phyloP scores from a whole-genome alignment of 2,329 filamentous ascomycete species.

The Periconia sp. region DNA sequence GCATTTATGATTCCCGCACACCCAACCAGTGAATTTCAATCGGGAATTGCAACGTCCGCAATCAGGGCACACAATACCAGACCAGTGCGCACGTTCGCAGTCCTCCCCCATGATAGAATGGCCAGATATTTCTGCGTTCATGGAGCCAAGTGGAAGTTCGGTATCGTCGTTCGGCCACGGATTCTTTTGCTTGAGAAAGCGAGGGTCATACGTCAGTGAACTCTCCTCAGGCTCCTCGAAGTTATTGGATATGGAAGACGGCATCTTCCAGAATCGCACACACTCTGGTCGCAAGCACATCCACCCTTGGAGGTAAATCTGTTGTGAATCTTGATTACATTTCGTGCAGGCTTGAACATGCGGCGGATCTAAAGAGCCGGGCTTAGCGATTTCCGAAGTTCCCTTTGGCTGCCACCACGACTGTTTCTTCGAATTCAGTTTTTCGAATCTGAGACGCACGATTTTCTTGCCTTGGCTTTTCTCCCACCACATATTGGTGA shows the following conservation, averaged over 20 bases:
- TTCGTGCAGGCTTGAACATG: conserved; percentile 40
- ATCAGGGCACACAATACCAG: conserved; percentile 66
- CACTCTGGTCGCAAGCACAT: conserved; percentile 61
- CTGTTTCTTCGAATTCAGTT: conserved; percentile 52
- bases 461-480: conserved; percentile 47
- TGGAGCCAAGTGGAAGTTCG: conserved; percentile 39
- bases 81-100: conserved; percentile 56
- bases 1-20: conserved; percentile 58
- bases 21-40: conserved; percentile 63
- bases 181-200: conserved; percentile 60
- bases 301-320: conserved; percentile 54
- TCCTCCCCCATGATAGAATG: conserved; percentile 48
- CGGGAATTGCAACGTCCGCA: conserved; percentile 66
- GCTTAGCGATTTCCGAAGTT: conserved; percentile 25
- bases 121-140: conserved; percentile 26
- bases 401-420: conserved; percentile 62
- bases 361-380: conserved; percentile 30
- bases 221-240: conserved; percentile 31
- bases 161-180: conserved; percentile 43
- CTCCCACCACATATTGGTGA: conserved; percentile 71
- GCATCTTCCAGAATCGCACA: conserved; percentile 56
- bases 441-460: conserved; percentile 68
- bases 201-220: conserved; percentile 54
- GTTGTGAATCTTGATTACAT: conserved; percentile 37
- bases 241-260: neutral